Evolutionary conservation across 2,329 filamentous ascomycete genomes (phyloP), one percentile per base, ranked within the genome.

Genomic region (Fusarium subtropicale): DNA sequence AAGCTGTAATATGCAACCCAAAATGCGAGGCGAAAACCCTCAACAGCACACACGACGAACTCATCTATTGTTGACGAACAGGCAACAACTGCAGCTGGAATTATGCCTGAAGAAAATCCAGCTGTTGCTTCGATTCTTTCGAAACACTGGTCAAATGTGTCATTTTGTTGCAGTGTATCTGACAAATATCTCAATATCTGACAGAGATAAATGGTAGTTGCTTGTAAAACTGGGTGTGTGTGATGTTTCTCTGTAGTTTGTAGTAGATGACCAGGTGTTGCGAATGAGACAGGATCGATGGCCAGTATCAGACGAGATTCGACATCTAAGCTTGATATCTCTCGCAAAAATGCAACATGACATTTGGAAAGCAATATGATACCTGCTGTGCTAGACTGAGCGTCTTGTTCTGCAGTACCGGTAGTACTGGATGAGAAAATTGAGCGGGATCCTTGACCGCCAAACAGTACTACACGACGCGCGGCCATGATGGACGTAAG

Each of bases 71-170:
- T 47, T 1, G 42, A 38, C 5, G 53, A 15, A 13, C n/a, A 12
- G 1, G 53, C 53, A 3, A 56, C 42, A 11, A 56, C 22, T 9
- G 33, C 15, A 13, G 53, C 53, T 47, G 53, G 15, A 22, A 56
- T 31, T 10, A 56, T 47, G n/a, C 53, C 53, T 6, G 53, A 56
- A 12, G 53, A 56, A 26, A 56, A 56, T 3, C 53, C 53, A 11
- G 53, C 53, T n/a, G 53, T 47, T 9, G 33, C n/a, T 39, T 56
- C 9, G 10, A 47, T 10, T 7, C 9, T 31, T 4, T 31, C 10
- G n/a, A 47, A 56, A 3, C 33, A 56, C 2, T 47, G 3, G 11
- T 47, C 33, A 15, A 39, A 47, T 3, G 4, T 11, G 3, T 16
- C 31, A 15, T 39, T 2, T 1, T 24, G 24, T 30, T 47, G 30